phyloP scores from a whole-genome alignment of 2,329 filamentous ascomycete genomes.

The Talaromyces pinophilus region DNA sequence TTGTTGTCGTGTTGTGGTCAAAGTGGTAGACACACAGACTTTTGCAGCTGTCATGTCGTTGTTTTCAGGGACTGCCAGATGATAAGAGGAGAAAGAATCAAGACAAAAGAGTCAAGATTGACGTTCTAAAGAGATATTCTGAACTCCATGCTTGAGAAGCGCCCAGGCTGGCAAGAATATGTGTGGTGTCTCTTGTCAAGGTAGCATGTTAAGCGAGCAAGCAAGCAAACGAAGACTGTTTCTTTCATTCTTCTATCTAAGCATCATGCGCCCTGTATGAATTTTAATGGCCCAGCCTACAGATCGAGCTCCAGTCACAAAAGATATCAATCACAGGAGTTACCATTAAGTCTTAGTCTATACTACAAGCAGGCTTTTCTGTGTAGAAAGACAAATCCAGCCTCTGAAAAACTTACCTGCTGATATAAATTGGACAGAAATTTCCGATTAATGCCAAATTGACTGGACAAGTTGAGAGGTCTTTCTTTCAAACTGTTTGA shows the following conservation, averaged over 20 bases:
- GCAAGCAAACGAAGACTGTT: slow-evolving; percentile 1
- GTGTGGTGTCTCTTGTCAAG: background rate
- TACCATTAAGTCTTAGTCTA: background rate
- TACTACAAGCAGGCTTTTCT: background rate
- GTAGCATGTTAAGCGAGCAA: background rate
- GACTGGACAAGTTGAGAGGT: background rate
- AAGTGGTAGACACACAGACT: background rate
- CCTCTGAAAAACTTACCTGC: background rate
- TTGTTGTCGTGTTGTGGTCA: background rate
- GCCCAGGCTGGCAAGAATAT: background rate
- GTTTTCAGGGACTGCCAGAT: background rate
- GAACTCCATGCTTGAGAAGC: background rate
- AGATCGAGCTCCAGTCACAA: background rate
- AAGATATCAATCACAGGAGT: background rate
- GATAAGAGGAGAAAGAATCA: background rate
- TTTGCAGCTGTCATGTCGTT: background rate
- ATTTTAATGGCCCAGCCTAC: background rate
- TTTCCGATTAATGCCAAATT: background rate
- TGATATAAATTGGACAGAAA: background rate
- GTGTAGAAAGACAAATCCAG: background rate
- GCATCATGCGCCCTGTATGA: background rate
- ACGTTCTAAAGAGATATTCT: background rate
- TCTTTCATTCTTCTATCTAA: background rate
- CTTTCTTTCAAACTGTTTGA: background rate
- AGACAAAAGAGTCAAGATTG: background rate